Evolutionary conservation across 179 eudicot species (phyloP).

Genomic region (Actinidia arguta): DNA sequence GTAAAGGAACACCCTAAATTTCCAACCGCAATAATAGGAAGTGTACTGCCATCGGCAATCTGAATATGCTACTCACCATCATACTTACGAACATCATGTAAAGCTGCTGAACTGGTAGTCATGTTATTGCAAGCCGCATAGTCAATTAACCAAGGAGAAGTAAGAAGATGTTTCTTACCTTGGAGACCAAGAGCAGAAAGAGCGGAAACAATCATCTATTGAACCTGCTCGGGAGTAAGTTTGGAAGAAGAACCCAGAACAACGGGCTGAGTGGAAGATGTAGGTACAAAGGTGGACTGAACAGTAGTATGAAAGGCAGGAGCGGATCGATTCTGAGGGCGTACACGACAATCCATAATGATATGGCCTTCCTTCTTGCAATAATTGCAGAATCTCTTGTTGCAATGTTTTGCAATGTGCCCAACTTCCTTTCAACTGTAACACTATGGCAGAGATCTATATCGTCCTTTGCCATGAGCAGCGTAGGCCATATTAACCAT

Average conservation of each 20-base stretch:
- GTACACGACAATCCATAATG: background rate
- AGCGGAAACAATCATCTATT: constrained; percentile 15
- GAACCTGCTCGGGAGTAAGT: constrained; percentile 12
- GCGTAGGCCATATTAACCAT: constrained; percentile 14
- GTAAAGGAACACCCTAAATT: background rate
- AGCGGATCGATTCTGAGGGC: background rate
- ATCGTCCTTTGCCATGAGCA: constrained; percentile 10
- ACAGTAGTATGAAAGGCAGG: background rate
- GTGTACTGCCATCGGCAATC: background rate
- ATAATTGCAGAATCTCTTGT: constrained; percentile 14
- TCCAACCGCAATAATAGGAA: constrained; percentile 9
- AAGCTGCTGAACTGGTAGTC: background rate
- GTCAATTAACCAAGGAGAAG: constrained; percentile 1
- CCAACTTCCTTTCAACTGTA: constrained; percentile 10
- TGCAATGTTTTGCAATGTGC: constrained; percentile 14
- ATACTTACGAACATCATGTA: background rate
- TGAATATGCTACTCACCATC: background rate
- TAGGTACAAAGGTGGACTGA: background rate
- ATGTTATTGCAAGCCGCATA: background rate
- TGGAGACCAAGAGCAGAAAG: constrained; percentile 11
- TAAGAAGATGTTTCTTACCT: constrained; percentile 7
- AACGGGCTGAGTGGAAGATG: background rate
- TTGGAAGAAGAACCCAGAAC: background rate
- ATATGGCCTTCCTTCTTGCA: constrained; percentile 14
- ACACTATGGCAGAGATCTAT: background rate